These are phyloP conservation scores for Salvia hispanica DNA, from an alignment of 257 asterid species.

Conservation along the genomic window DNA sequence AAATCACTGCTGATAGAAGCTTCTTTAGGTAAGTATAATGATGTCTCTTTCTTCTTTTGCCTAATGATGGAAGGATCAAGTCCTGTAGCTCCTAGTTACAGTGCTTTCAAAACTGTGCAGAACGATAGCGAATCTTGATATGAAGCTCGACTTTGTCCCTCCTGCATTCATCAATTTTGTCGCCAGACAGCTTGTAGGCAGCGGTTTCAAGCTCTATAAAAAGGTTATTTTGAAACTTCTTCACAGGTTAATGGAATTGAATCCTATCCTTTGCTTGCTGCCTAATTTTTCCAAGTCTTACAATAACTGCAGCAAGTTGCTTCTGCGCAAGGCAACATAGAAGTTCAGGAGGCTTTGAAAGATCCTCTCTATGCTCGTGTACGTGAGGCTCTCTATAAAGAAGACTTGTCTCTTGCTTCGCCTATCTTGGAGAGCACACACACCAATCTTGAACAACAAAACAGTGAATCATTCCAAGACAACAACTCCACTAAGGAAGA, in stretches of 20 bases:
- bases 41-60: not conserved
- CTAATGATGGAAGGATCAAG: not conserved
- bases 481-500: too few relatives aligned
- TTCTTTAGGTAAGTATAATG: conserved; percentile 66
- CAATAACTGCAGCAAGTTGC: conserved; percentile 68
- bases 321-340: conserved; percentile 61
- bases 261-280: not conserved
- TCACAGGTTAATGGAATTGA: not conserved
- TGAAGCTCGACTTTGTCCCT: conserved; percentile 75
- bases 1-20: conserved; percentile 64
- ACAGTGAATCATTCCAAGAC: conserved; percentile 25
- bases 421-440: conserved; percentile 30
- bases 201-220: conserved; percentile 93
- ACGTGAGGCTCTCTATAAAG: conserved; percentile 56
- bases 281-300: conserved; percentile 24
- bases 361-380: conserved; percentile 57
- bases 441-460: conserved; percentile 34
- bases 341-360: conserved; percentile 55
- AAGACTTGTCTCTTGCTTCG: conserved; percentile 18
- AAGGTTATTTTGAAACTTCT: conserved; percentile 48
- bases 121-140: conserved; percentile 78
- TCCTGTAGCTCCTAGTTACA: not conserved
- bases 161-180: conserved; percentile 76
- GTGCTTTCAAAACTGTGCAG: conserved; percentile 44
- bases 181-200: conserved; percentile 85